Evolutionary conservation across 1,139 yeast species (phyloP).

Genomic region (Magnusiomyces sp.): DNA sequence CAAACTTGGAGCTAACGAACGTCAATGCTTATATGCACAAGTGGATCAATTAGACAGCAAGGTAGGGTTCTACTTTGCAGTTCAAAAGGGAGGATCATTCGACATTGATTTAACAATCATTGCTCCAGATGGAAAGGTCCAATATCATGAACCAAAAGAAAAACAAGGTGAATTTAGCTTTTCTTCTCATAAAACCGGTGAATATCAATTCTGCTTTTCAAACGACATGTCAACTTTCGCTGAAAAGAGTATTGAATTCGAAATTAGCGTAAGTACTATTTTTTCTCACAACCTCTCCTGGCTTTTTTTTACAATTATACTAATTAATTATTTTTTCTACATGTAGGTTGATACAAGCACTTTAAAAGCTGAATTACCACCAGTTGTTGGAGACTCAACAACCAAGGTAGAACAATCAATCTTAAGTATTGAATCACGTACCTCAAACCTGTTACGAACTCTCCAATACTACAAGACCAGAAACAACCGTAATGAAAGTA

Average conservation of each 20-base stretch:
- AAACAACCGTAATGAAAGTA: slow-evolving; percentile 83
- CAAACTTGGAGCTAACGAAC: slow-evolving; percentile 67
- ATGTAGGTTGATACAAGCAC: slow-evolving; percentile 10
- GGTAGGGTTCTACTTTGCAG: slow-evolving; percentile 81
- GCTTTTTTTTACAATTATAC: background rate
- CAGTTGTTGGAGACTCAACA: slow-evolving; percentile 9
- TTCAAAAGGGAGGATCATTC: slow-evolving; percentile 82
- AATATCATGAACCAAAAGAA: slow-evolving; percentile 54
- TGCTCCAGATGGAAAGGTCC: slow-evolving; percentile 55
- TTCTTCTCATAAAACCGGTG: slow-evolving; percentile 63
- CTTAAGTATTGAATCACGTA: slow-evolving; percentile 55
- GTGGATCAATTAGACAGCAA: slow-evolving; percentile 56
- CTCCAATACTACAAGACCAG: slow-evolving; percentile 86
- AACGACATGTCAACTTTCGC: slow-evolving; percentile 83
- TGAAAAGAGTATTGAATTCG: slow-evolving; percentile 85
- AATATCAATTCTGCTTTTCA: slow-evolving; percentile 85
- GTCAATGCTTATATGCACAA: slow-evolving; percentile 68
- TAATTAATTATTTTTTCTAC: background rate
- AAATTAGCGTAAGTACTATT: slow-evolving; percentile 49
- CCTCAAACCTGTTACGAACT: slow-evolving; percentile 54
- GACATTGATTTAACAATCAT: slow-evolving; percentile 73
- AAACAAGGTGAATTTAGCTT: slow-evolving; percentile 83
- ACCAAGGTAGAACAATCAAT: slow-evolving; percentile 36
- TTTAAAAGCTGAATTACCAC: slow-evolving; percentile 13
- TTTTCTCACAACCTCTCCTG: background rate